phyloP scores from a whole-genome alignment of 768 basidiomycete species.

The Lactarius sp. region DNA sequence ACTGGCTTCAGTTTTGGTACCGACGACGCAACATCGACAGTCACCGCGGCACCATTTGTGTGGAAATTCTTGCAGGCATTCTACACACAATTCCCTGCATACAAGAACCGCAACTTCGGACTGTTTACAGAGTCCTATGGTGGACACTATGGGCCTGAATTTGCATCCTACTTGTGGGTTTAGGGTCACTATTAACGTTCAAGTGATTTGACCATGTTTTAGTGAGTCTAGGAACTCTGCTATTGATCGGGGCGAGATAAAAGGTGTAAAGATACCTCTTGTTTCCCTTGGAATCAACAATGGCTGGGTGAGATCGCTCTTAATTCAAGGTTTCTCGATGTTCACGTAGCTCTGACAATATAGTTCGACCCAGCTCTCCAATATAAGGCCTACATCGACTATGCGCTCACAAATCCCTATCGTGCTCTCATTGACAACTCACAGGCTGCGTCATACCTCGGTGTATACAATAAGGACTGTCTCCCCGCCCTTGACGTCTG shows the following conservation, averaged over 20 bases:
- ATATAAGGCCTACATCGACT: slow-evolving; percentile 47
- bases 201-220: not conserved
- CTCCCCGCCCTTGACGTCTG: slow-evolving; percentile 43
- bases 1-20: slow-evolving; percentile 2
- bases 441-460: not conserved
- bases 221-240: not conserved
- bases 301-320: not conserved
- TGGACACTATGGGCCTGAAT: slow-evolving; percentile 30
- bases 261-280: not conserved
- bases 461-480: slow-evolving; percentile 34
- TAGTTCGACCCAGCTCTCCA: slow-evolving; percentile 33
- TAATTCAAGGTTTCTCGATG: not conserved
- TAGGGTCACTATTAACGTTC: not conserved
- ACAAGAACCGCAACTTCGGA: slow-evolving; percentile 38
- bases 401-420: slow-evolving; percentile 41
- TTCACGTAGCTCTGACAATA: not conserved
- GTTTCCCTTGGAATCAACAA: slow-evolving; percentile 2
- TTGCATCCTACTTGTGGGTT: slow-evolving; percentile 15
- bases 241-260: not conserved
- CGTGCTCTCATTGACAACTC: slow-evolving; percentile 8
- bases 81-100: slow-evolving; percentile 37
- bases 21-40: not conserved
- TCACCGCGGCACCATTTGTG: not conserved
- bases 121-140: slow-evolving; percentile 49
- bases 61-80: slow-evolving; percentile 7